These are phyloP conservation scores for Monilinia laxa DNA, from an alignment of 2,329 filamentous ascomycete species.

Conservation along the genomic window DNA sequence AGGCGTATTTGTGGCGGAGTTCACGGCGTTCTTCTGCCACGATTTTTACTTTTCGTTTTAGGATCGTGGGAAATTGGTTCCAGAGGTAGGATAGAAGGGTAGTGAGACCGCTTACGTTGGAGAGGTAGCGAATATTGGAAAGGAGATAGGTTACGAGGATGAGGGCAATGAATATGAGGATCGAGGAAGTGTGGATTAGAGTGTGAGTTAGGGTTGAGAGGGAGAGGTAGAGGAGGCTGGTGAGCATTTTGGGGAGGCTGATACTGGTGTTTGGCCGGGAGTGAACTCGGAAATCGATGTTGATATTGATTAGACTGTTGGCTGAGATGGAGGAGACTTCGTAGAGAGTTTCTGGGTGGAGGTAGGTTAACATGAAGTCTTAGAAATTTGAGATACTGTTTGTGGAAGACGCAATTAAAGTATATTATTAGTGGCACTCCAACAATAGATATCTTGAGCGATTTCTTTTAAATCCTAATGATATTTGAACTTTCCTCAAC, in stretches of 20 bases:
- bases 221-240: not conserved
- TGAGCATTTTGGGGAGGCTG: not conserved
- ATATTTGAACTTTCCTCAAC: not conserved
- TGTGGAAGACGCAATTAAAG: not conserved
- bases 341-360: slow-evolving; percentile 3
- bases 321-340: slow-evolving; percentile 8
- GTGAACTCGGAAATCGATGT: not conserved
- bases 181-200: not conserved
- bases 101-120: not conserved
- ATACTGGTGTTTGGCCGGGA: not conserved
- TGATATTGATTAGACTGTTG: not conserved
- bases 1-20: slow-evolving; percentile 12
- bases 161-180: slow-evolving; percentile 9
- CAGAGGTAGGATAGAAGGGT: not conserved
- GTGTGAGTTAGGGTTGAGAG: not conserved
- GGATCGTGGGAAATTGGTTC: not conserved
- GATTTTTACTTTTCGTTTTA: not conserved
- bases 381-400: not conserved
- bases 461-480: not conserved
- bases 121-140: not conserved
- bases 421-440: too few species aligned
- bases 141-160: not conserved
- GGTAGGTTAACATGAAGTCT: not conserved
- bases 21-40: not conserved
- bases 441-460: not conserved